Base-by-base conservation (phyloP, 73 alveolate genomes). In the Paramecium caudatum region DNA sequence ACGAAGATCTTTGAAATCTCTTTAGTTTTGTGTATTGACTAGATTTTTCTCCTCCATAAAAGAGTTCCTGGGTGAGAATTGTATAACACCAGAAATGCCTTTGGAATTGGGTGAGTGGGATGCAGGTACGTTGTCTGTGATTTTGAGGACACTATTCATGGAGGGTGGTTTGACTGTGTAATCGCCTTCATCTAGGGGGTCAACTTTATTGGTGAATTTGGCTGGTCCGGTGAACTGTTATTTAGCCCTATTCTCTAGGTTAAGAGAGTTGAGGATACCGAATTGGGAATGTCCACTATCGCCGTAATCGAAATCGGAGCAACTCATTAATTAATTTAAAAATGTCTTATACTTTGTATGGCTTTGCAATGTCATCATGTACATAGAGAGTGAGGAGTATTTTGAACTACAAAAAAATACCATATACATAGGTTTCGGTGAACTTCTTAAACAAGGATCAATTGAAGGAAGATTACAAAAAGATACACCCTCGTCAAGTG, bases 281-380 rank as follows among this genome's bases (percentile, higher is more conserved):
- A 55, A 55, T 55, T 55, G 30, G 17, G 80, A 55, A 55, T 55
- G 43, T 12, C 80, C 80, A 55, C 80, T 55, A 37, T 27, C 80
- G 10, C 80, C 80, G n/a, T 55, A 55, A 55, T 55, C 80, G 23
- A 55, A 55, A 55, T 25, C 23, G 80, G 30, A 27, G 46, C 9
- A 19, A 23, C 30, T 27, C 23, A 55, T 43, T 55, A 37, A 55
- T 55, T 55, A 55, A 19, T 55, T 55, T 27, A n/a, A n/a, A n/a
- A n/a, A 55, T 55, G 80, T 55, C 83, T 10, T 74, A 74, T 41
- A 74, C 88, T 21, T 68, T 74, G 1, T 74, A 74, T 43, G 88
- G 88, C 17, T 74, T 41, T 74, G 88, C 88, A 3, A 74, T 41
- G 68, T 74, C 88, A 17, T 27, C 55, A 17, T 36, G 69, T 45